Conservation (phyloP, 495 filamentous ascomycete species). For the Talaromyces nanjingensis region DNA sequence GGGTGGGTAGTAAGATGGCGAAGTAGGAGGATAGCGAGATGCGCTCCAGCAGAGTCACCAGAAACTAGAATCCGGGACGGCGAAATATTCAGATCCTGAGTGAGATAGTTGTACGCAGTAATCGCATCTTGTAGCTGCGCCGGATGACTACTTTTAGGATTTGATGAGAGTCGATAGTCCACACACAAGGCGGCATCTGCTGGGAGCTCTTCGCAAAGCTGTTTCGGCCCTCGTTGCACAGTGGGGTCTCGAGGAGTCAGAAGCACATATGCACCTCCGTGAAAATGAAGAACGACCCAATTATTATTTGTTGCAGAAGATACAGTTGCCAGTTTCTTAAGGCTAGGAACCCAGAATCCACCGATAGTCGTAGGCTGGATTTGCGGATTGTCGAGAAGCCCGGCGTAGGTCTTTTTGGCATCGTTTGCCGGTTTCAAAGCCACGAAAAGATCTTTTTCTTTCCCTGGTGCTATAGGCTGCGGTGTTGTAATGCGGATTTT, state of each 20-base stretch:
- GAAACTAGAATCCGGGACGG: constrained; percentile 30
- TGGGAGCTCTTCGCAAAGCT: constrained; percentile 30
- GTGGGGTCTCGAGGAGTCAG: constrained; percentile 19
- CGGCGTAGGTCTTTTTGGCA: background rate
- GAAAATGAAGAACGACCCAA: constrained; percentile 40
- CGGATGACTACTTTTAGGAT: constrained; percentile 29
- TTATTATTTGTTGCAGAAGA: background rate
- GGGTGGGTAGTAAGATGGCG: constrained; percentile 21
- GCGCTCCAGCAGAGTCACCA: constrained; percentile 38
- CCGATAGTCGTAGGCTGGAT: constrained; percentile 10
- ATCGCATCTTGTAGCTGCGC: constrained; percentile 41
- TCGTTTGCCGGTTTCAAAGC: background rate
- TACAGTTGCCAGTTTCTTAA: background rate
- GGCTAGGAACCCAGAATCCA: constrained; percentile 9
- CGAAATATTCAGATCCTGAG: constrained; percentile 23
- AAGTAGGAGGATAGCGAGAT: constrained; percentile 32
- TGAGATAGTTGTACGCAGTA: constrained; percentile 31
- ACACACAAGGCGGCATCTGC: constrained; percentile 20
- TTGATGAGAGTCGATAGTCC: constrained; percentile 32
- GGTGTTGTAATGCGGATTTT: background rate
- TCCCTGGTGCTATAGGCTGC: constrained; percentile 1
- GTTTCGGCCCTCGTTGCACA: constrained; percentile 6
- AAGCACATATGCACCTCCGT: constrained; percentile 44
- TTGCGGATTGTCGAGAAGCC: background rate
- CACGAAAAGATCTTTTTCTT: constrained; percentile 7